These are phyloP conservation scores for Rhodofomes roseus DNA, from an alignment of 1,284 basidiomycete species.

Conservation along the genomic window DNA sequence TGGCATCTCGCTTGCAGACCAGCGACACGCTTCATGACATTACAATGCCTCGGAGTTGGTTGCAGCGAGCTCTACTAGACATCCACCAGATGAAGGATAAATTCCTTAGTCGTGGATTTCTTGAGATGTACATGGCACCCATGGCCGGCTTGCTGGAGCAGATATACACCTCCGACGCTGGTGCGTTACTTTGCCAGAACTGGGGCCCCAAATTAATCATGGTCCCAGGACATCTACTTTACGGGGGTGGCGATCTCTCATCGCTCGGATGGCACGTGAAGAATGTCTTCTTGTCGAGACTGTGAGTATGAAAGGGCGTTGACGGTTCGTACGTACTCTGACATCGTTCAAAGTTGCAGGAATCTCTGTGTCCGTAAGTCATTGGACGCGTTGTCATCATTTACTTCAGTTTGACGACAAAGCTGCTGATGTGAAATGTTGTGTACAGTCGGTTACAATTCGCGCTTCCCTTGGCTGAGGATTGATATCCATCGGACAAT, in stretches of 20 bases:
- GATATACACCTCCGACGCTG: slow-evolving; percentile 27
- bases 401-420: background rate
- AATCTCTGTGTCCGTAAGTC: slow-evolving; percentile 35
- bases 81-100: background rate
- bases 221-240: slow-evolving; percentile 25
- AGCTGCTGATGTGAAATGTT: too few species aligned
- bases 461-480: background rate
- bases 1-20: slow-evolving; percentile 28
- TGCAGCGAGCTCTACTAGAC: slow-evolving; percentile 24
- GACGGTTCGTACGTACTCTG: too few species aligned
- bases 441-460: slow-evolving; percentile 38
- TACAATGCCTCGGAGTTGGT: slow-evolving; percentile 46
- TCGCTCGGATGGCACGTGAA: slow-evolving; percentile 17
- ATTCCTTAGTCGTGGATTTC: slow-evolving; percentile 2
- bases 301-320: slow-evolving; percentile 28
- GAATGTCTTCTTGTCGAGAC: slow-evolving; percentile 34
- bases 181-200: slow-evolving; percentile 2
- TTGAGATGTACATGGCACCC: slow-evolving; percentile 17
- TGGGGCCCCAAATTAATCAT: background rate
- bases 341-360: slow-evolving; percentile 30
- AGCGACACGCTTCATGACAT: slow-evolving; percentile 34
- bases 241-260: slow-evolving; percentile 21
- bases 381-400: background rate
- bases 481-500: slow-evolving; percentile 12
- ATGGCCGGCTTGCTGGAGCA: slow-evolving; percentile 29